Evolutionary conservation across 805 yeast species (phyloP), one percentile per base, ranked within the genome.

Genomic region (Ogataea corticis): DNA sequence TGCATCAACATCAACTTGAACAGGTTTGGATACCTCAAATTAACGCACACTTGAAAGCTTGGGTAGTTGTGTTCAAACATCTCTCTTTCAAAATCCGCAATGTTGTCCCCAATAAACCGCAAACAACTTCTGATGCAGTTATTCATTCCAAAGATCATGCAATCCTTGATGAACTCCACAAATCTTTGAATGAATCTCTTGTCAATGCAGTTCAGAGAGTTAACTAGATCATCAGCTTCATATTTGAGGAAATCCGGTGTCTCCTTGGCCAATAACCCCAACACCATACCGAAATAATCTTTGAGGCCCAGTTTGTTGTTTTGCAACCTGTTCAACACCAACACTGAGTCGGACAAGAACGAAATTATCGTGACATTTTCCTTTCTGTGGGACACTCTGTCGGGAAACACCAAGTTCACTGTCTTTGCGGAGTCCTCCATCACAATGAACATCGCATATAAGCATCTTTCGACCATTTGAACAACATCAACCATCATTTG

Each of bases 131-230:
- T 34, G 18, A 57, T 41, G 28, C 59, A 56, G 19, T 45, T 45
- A 44, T 57, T 58, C 46, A 56, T 46, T 9, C 61, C 59, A 42
- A 42, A 51, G 7, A 58, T 52, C 54, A 55, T 53, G 31, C 55
- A 56, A 32, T 60, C 63, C 36, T 51, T 54, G 42, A 56, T 48
- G 27, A 60, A 50, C 39, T 52, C 58, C 36, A 58, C 54, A 41
- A 59, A 57, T 15, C 32, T 47, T 32, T 54, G 55, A 21, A 56
- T 32, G 33, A 52, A 58, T 2, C 15, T 23, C 33, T 48, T 44
- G 25, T 51, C 55, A 7, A 58, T 38, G 12, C 29, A 27, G 14
- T 44, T 47, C 5, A 42, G 10, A 21, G 33, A 33, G 2, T 27
- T 14, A 16, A 51, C n/a, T 25, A 56, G 25, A 10, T 28, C 12